phyloP scores from a whole-genome alignment of 2,329 filamentous ascomycete genomes.

The Didymosphaeria variabile region DNA sequence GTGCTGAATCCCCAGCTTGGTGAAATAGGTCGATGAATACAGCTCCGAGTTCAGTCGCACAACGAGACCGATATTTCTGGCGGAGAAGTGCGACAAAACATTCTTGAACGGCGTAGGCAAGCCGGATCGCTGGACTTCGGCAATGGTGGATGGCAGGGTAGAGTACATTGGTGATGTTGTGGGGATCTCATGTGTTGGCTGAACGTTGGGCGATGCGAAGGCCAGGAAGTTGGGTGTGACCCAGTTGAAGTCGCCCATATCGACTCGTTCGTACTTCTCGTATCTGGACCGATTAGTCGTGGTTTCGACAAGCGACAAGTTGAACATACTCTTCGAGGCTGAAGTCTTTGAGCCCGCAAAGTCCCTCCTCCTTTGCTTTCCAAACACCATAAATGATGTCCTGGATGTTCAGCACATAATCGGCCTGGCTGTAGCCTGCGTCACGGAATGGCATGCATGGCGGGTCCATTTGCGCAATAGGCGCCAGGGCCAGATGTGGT shows the following conservation, averaged over 20 bases:
- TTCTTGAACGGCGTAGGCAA: slow-evolving; percentile 94
- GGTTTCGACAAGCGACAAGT: not conserved
- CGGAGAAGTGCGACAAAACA: slow-evolving; percentile 86
- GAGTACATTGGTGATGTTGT: slow-evolving; percentile 77
- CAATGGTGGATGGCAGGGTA: slow-evolving; percentile 77
- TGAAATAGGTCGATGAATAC: slow-evolving; percentile 97
- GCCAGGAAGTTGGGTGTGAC: slow-evolving; percentile 93
- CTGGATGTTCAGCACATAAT: slow-evolving; percentile 94
- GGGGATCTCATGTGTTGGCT: slow-evolving; percentile 76
- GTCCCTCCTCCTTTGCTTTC: slow-evolving; percentile 96
- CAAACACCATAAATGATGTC: slow-evolving; percentile 98
- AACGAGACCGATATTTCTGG: slow-evolving; percentile 89
- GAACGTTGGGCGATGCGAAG: slow-evolving; percentile 92
- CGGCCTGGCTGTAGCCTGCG: slow-evolving; percentile 96
- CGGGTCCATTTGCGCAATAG: slow-evolving; percentile 95
- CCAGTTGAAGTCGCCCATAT: slow-evolving; percentile 99
- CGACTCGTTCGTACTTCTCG: slow-evolving; percentile 92
- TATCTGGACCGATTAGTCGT: slow-evolving; percentile 65
- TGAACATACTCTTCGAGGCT: slow-evolving; percentile 81
- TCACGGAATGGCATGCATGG: slow-evolving; percentile 99
- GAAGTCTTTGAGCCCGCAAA: slow-evolving; percentile 92
- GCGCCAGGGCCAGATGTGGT: slow-evolving; percentile 91
- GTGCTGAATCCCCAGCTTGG: slow-evolving; percentile 91
- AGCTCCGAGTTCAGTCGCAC: slow-evolving; percentile 95
- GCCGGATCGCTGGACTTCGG: slow-evolving; percentile 73